These are phyloP conservation scores for Akanthomyces uredinophilus DNA, from an alignment of 2,329 filamentous ascomycete genomes.

Conservation along the genomic window DNA sequence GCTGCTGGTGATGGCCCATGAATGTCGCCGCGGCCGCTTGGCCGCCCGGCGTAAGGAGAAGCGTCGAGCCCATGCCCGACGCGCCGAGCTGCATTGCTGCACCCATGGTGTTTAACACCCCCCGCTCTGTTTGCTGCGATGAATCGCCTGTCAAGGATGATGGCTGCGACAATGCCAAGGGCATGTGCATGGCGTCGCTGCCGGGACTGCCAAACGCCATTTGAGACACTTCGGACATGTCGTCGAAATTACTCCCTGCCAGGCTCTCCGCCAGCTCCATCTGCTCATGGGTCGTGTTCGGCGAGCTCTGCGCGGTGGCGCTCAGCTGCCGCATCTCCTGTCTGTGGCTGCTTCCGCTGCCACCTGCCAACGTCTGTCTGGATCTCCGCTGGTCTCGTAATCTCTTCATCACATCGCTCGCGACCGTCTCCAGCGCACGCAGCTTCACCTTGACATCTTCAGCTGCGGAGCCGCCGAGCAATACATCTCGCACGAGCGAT, in stretches of 20 bases:
- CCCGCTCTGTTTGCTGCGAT: constrained; percentile 18
- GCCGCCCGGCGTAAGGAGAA: constrained; percentile 34
- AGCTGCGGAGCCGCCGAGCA: constrained; percentile 47
- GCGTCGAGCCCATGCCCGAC: constrained; percentile 33
- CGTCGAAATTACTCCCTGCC: constrained; percentile 20
- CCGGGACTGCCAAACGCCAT: constrained; percentile 22
- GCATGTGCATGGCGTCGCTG: constrained; percentile 19
- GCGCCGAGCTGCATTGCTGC: constrained; percentile 27
- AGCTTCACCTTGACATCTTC: constrained; percentile 50
- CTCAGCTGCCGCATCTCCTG: neutral
- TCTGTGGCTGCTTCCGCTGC: neutral
- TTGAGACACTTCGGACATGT: constrained; percentile 22
- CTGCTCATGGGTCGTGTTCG: constrained; percentile 14
- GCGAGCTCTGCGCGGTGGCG: constrained; percentile 14
- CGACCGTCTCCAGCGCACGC: constrained; percentile 65
- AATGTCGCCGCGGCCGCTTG: constrained; percentile 28
- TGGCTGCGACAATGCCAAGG: constrained; percentile 21
- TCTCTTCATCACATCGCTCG: constrained; percentile 73
- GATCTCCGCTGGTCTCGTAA: constrained; percentile 57
- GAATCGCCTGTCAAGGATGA: constrained; percentile 19
- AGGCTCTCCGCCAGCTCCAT: constrained; percentile 21
- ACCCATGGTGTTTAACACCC: constrained; percentile 23
- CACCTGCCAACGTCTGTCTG: neutral
- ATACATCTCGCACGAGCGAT: constrained; percentile 47
- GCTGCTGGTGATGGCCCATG: constrained; percentile 28